phyloP scores from a whole-genome alignment of 768 basidiomycete species.

The Podaxis mareebaensis region DNA sequence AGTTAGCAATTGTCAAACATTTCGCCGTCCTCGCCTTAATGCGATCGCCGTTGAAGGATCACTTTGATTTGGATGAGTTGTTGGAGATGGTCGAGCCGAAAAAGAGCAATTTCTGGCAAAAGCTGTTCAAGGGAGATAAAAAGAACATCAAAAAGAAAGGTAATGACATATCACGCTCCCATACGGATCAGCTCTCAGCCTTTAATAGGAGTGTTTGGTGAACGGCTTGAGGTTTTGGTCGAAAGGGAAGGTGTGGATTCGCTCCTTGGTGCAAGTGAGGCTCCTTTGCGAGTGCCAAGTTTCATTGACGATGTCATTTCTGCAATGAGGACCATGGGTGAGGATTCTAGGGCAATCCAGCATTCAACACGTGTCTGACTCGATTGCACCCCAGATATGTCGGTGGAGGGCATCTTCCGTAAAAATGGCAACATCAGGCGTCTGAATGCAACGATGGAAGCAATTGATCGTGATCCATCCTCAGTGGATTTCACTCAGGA shows the following conservation, averaged over 20 bases:
- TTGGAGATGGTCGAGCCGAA: constrained; percentile 90
- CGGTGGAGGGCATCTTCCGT: constrained; percentile 97
- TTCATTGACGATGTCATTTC: constrained; percentile 98
- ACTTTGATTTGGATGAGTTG: constrained; percentile 90
- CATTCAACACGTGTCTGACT: constrained; percentile 8
- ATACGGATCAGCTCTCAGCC: constrained; percentile 16
- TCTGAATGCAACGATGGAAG: constrained; percentile 86
- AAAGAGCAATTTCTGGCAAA: constrained; percentile 95
- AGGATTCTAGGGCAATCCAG: constrained; percentile 15
- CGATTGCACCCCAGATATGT: constrained; percentile 74
- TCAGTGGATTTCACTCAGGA: constrained; percentile 92
- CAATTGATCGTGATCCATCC: constrained; percentile 91
- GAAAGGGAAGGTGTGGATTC: constrained; percentile 97
- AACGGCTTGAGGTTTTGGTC: constrained; percentile 90
- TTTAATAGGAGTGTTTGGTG: constrained; percentile 80
- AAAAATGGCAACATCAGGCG: constrained; percentile 97
- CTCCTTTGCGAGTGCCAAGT: constrained; percentile 86
- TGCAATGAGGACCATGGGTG: constrained; percentile 99
- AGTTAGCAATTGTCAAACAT: constrained; percentile 90
- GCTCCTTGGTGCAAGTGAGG: constrained; percentile 83
- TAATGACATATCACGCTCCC: constrained; percentile 26
- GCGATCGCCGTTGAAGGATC: constrained; percentile 75
- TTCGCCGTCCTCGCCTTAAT: constrained; percentile 81
- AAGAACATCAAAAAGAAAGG: constrained; percentile 91
- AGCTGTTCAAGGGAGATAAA: constrained; percentile 91